Conservation (phyloP, 2,329 filamentous ascomycete species). For the Pyrenophora graminea region DNA sequence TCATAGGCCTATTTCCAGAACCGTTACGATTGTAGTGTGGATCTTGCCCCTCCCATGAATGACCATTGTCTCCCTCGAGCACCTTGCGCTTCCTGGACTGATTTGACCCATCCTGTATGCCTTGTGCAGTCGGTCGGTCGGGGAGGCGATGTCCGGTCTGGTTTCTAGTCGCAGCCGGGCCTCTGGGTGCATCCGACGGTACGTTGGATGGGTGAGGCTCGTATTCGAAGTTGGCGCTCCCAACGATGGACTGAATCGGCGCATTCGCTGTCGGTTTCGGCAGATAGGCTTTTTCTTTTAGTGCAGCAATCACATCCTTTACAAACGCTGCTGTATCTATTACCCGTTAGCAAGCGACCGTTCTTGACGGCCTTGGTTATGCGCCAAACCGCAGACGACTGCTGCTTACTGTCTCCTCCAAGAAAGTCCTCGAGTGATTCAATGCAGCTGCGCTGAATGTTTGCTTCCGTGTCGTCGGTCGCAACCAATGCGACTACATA, state of each 20-base stretch:
- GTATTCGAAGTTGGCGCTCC: constrained; percentile 26
- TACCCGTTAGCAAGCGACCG: constrained; percentile 12
- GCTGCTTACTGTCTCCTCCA: constrained; percentile 58
- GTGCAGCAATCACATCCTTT: constrained; percentile 69
- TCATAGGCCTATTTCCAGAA: constrained; percentile 48
- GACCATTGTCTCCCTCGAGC: constrained; percentile 58
- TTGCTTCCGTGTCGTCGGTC: constrained; percentile 63
- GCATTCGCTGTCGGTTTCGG: constrained; percentile 20
- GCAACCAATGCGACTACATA: constrained; percentile 79
- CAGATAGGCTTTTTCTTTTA: constrained; percentile 59
- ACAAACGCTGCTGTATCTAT: constrained; percentile 67
- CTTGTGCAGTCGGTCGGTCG: constrained; percentile 16
- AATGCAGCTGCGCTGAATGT: constrained; percentile 69
- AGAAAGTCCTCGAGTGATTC: constrained; percentile 76
- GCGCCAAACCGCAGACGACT: background rate
- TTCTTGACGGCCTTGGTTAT: background rate
- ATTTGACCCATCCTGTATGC: constrained; percentile 17
- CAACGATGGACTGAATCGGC: constrained; percentile 29
- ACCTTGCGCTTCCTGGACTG: constrained; percentile 61
- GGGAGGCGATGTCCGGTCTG: constrained; percentile 15
- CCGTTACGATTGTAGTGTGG: constrained; percentile 40
- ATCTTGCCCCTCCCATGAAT: constrained; percentile 47
- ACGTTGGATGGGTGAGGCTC: constrained; percentile 21
- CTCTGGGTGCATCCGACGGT: constrained; percentile 29
- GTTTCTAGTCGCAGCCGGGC: constrained; percentile 24